Conservation (phyloP, 2,329 filamentous ascomycete species). For the Fusarium torulosum region DNA sequence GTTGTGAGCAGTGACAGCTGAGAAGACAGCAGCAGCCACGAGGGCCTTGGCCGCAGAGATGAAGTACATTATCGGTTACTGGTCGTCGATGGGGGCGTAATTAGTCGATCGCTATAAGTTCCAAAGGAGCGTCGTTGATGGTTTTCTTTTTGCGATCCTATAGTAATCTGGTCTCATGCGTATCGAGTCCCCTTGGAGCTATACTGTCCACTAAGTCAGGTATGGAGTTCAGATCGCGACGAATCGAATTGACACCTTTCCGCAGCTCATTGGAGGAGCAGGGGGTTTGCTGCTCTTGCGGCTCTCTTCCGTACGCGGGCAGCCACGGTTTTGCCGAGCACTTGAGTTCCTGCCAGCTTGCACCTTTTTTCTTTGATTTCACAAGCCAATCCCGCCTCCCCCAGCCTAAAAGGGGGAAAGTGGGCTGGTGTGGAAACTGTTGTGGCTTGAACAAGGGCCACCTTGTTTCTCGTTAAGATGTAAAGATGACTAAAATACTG, state of each 20-base stretch:
- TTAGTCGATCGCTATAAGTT: slow-evolving; percentile 19
- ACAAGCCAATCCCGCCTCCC: slow-evolving; percentile 37
- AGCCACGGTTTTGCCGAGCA: slow-evolving; percentile 46
- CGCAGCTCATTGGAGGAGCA: slow-evolving; percentile 34
- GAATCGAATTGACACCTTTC: slow-evolving; percentile 53
- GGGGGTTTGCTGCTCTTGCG: slow-evolving; percentile 19
- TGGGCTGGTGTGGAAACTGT: slow-evolving; percentile 22
- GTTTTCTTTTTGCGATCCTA: slow-evolving; percentile 21
- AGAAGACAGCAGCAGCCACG: slow-evolving; percentile 58
- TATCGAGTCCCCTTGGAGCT: slow-evolving; percentile 37
- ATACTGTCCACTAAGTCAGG: slow-evolving; percentile 29
- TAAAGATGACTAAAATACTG: no score
- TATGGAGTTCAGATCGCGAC: slow-evolving; percentile 27
- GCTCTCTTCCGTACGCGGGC: slow-evolving; percentile 13
- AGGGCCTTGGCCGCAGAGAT: slow-evolving; percentile 58
- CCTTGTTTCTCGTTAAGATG: slow-evolving; percentile 37
- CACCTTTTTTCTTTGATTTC: slow-evolving; percentile 19
- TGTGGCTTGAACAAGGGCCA: slow-evolving; percentile 35
- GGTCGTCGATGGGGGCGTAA: slow-evolving; percentile 4
- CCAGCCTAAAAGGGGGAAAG: slow-evolving; percentile 40
- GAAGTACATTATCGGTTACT: slow-evolving; percentile 50
- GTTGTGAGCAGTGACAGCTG: slow-evolving; percentile 85
- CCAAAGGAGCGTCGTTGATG: slow-evolving; percentile 33
- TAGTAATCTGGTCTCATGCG: slow-evolving; percentile 11
- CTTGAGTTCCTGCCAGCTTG: slow-evolving; percentile 37